phyloP scores from a whole-genome alignment of 805 yeast species.

The Cyberlindnera xylosilytica region DNA sequence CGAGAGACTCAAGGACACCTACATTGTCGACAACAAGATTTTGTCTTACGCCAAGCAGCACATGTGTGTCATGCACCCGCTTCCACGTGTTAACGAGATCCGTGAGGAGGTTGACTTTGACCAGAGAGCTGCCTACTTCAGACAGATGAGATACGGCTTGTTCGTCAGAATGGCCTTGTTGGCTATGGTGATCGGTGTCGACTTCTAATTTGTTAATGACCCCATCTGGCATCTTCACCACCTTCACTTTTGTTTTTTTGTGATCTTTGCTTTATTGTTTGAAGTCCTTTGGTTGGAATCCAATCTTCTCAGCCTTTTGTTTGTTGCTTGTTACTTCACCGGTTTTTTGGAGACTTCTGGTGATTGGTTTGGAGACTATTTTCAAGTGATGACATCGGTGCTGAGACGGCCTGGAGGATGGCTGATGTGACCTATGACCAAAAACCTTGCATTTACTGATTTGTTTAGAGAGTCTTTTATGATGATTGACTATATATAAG shows the following conservation, averaged over 20 bases:
- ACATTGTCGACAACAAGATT: constrained; percentile 88
- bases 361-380: not conserved
- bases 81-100: constrained; percentile 95
- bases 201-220: constrained; percentile 44
- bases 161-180: constrained; percentile 98
- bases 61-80: constrained; percentile 99
- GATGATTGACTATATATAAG: constrained; percentile 3
- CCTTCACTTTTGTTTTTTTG: not conserved
- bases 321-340: not conserved
- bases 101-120: constrained; percentile 98
- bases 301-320: too few relatives aligned
- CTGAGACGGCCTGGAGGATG: constrained; percentile 1
- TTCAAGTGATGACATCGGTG: constrained; percentile 1
- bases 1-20: constrained; percentile 84
- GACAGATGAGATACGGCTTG: constrained; percentile 99
- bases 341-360: not conserved
- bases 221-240: not conserved
- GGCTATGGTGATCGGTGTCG: constrained; percentile 97
- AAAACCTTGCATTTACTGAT: not conserved
- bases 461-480: constrained; percentile 8
- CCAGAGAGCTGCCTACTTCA: constrained; percentile 98
- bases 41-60: constrained; percentile 92
- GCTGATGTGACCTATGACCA: not conserved
- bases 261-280: not conserved
- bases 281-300: not conserved